Evolutionary conservation across 2,329 filamentous ascomycete genomes (phyloP).

Genomic region (Colletotrichum echinochloae): DNA sequence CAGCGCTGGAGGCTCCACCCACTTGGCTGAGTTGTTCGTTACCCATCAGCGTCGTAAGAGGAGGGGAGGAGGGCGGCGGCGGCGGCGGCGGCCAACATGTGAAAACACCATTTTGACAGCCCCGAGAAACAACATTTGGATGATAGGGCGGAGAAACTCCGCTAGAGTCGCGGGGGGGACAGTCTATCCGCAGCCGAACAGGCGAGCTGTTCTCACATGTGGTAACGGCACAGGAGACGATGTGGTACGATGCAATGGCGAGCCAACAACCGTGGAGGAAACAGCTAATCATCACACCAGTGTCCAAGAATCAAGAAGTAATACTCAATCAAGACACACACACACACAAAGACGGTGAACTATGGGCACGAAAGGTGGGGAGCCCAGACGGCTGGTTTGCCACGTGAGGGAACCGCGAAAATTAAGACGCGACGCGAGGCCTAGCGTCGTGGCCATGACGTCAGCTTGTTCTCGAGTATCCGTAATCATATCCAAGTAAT

Average conservation of each 20-base stretch:
- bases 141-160: not conserved
- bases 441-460: conserved; percentile 17
- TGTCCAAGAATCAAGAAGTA: too few species aligned
- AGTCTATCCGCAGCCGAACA: not conserved
- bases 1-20: conserved; percentile 2
- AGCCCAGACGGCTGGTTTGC: not conserved
- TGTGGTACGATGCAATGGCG: not conserved
- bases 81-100: not conserved
- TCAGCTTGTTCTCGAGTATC: not conserved
- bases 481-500: not conserved
- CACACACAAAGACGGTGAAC: conserved; percentile 1
- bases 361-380: not conserved
- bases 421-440: not conserved
- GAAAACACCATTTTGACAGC: not conserved
- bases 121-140: not conserved
- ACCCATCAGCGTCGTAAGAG: not conserved
- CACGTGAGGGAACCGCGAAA: not conserved
- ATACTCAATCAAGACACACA: too few species aligned
- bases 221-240: not conserved
- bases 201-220: not conserved
- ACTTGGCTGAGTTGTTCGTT: not conserved
- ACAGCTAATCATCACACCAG: not conserved
- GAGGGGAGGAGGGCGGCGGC: not conserved
- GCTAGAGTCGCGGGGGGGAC: not conserved
- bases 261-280: not conserved